Base-by-base conservation (phyloP, 73 alveolate species). In the Paraurostyla sp. region DNA sequence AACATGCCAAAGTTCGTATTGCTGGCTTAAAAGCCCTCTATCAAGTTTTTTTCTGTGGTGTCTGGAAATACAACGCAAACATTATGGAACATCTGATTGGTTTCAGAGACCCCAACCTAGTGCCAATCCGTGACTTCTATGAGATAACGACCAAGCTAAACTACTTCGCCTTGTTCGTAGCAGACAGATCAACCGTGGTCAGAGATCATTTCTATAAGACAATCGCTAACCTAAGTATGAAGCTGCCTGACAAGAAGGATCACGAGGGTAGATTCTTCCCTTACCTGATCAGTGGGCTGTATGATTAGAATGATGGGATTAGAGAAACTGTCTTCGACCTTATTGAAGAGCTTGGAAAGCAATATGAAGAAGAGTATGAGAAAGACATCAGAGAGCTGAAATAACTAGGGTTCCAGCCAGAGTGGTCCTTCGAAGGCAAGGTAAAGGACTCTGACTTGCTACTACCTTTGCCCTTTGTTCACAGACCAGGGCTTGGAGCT, bases 181-280 rank as follows among this genome's bases (percentile, higher is more conserved):
- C 93, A 7, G 99, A 98, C 89, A 92, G 96, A 71, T 95, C 97
- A 49, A 94, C 92, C 36, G 81, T 94, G 23, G 99, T 96, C 0
- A 92, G 99, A 76, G 93, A 89, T 43, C 92, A 90, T 45, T 97
- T 97, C 87, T 96, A 96, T 71, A 95, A 97, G 63, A 95, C 95
- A 13, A 87, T 98, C 62, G 98, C 97, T 41, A 96, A 89, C 75
- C 96, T 99, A 98, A 92, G 97, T 35, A 76, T 94, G 51, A 91
- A 92, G 48, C 91, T 97, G 27, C 99, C 98, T 76, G 99, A 98
- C 90, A 97, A 97, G 89, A 89, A 84, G 35, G 99, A 98, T 85
- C 99, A 96, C 88, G 99, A 97, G 59, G 96, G 99, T 59, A 91
- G 99, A 87, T 62, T 98, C 50, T 95, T 96, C 43, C 99, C 99